phyloP scores from a whole-genome alignment of 768 basidiomycete genomes.

The Rhodosporidiobolus odoratus region DNA sequence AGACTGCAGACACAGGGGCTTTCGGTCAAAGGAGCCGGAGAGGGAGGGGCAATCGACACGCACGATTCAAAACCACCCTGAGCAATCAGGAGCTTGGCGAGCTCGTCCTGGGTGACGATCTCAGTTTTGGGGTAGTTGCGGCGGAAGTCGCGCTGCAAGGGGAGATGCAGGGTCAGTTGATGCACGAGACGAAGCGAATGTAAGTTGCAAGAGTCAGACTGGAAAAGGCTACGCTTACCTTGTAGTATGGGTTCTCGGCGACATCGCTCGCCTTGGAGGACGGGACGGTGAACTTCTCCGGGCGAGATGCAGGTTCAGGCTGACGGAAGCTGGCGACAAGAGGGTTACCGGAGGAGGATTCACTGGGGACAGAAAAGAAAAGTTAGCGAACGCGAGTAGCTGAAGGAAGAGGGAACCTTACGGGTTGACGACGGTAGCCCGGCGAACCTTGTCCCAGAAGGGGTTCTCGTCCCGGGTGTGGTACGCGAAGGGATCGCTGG shows the following conservation, averaged over 20 bases:
- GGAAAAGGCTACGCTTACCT: neutral
- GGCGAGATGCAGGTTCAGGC: conserved; percentile 37
- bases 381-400: neutral
- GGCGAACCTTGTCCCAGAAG: conserved; percentile 15
- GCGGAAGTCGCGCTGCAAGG: conserved; percentile 34
- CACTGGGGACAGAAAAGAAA: neutral
- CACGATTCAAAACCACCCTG: conserved; percentile 37
- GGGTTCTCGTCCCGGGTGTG: conserved; percentile 14
- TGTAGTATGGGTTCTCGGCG: conserved; percentile 38
- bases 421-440: conserved; percentile 37
- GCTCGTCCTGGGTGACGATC: conserved; percentile 36
- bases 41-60: neutral
- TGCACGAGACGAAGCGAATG: too few relatives aligned
- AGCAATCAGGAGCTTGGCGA: conserved; percentile 34
- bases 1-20: conserved; percentile 27
- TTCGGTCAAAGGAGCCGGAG: too few relatives aligned
- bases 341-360: conserved; percentile 31
- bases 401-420: neutral
- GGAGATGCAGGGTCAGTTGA: too few relatives aligned
- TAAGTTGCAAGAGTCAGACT: too few relatives aligned
- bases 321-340: conserved; percentile 19
- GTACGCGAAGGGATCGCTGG: conserved; percentile 23
- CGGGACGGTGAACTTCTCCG: conserved; percentile 37
- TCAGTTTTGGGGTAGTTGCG: conserved; percentile 34
- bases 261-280: conserved; percentile 37